Percentiles rank a stretch among this genome's conserved stretches.
Conservation (phyloP, 1,284 basidiomycete species). For the Coniferiporia weirii region DNA sequence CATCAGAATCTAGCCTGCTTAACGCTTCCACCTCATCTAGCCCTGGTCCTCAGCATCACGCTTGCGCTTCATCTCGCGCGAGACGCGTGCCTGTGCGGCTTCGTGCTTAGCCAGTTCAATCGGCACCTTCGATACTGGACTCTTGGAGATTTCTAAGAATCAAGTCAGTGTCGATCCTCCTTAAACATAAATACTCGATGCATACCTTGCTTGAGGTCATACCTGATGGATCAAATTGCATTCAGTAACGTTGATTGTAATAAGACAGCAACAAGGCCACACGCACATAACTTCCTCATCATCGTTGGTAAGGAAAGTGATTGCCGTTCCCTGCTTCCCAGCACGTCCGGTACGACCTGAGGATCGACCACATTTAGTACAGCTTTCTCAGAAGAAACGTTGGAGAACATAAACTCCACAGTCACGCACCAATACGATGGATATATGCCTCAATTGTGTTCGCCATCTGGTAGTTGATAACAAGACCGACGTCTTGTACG, state of each 20-base stretch:
- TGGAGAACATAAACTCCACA: slow-evolving; percentile 13
- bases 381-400: slow-evolving; percentile 16
- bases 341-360: slow-evolving; percentile 93
- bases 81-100: slow-evolving; percentile 81
- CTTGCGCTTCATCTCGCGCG: slow-evolving; percentile 89
- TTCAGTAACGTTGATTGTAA: no score
- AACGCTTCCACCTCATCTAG: slow-evolving; percentile 25
- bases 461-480: slow-evolving; percentile 98
- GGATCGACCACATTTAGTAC: neutral
- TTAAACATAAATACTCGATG: neutral
- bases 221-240: slow-evolving; percentile 41
- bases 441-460: slow-evolving; percentile 95
- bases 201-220: slow-evolving; percentile 83
- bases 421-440: slow-evolving; percentile 84
- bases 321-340: slow-evolving; percentile 87
- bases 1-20: neutral
- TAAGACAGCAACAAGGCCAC: neutral
- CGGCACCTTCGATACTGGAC: slow-evolving; percentile 85
- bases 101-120: slow-evolving; percentile 86
- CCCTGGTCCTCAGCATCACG: slow-evolving; percentile 71
- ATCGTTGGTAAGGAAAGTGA: slow-evolving; percentile 93
- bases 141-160: slow-evolving; percentile 80
- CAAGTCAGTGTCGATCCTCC: neutral
- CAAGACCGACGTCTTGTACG: slow-evolving; percentile 91
- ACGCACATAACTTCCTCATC: slow-evolving; percentile 96